Base-by-base conservation (phyloP, 257 asterid genomes). In the Solanum habrochaites region DNA sequence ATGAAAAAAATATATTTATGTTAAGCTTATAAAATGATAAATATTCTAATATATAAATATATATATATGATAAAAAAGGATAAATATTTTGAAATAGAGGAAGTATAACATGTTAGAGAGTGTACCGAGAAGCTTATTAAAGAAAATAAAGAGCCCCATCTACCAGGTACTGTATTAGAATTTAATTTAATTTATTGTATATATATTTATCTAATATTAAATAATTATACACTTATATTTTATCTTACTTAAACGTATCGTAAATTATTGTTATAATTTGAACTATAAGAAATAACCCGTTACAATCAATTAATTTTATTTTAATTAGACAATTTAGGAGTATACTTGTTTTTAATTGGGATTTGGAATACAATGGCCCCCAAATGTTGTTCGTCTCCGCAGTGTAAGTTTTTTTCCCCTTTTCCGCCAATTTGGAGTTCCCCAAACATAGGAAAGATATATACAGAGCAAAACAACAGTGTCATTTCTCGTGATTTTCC, bases 401-500 rank as follows among this genome's bases (percentile, higher is more conserved):
- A 21, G 83, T 21, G 71, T 70, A 71, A 6, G 56, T 21, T 72
- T 84, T 84, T 52, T 66, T 84, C 14, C 7, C 40, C 16, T 47
- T 72, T 72, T 85, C 56, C 87, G 73, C 87, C 83, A 72, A 85
- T 84, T 66, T 84, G 77, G 12, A 71, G 64, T 71, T 71, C 66
- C 83, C 25, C 23, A 49, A 52, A 70, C 87, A 21, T 47, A 49
- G 70, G 52, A 74, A 70, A 11, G n/a, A 52, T 18, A 45, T 39
- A 32, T 7, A 85, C n/a, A 85, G 87, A 67, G 82, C 40, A 66
- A 67, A 69, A 62, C 25, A 45, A 77, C 43, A 74, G 86, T 80
- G 88, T 52, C 11, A 82, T 52, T 88, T 70, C 87, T 81, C 88
- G 86, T 88, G 90, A 88, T 70, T 45, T 85, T 32, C 84, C 86